Base-by-base conservation (phyloP, 164 flowering plant genomes). In the Taxillus chinensis region DNA sequence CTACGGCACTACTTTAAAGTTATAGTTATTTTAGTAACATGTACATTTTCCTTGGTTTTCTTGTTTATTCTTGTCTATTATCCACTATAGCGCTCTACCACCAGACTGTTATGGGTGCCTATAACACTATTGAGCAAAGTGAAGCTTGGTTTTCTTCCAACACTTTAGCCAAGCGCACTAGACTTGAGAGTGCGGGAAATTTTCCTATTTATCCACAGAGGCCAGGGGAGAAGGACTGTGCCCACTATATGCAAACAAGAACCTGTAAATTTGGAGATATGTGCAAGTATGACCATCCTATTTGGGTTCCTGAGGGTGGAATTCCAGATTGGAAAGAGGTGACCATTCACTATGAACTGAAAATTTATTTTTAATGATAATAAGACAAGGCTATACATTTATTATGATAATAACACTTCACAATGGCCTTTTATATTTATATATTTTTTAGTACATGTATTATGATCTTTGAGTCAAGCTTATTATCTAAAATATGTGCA, bases 261-360 rank as follows among this genome's bases (percentile, higher is more conserved):
- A 89, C 93, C 78, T 95, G 99, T 87, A 91, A 79, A 74, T 95
- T 82, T 82, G 97, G 96, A 79, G 95, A 89, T 74, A 77, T 66
- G 86, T 95, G 99, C 99, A 95, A 82, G 86, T 95, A 87, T 77
- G 97, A 95, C 81, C 99, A 95, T 81, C 99, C 99, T 83, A 67
- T 86, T 78, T 91, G 97, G 99, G 96, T 91, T 85, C 93, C 96
- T 65, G 97, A 86, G 70, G 99, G 97, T 82, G 99, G 99, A 79
- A 91, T 95, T 80, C 96, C 97, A 46, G 96, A 91, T 80, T 89
- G 99, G 97, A 95, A 95, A 95, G 97, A 95, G 99, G 97, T 95
- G 99, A 95, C 67, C 16, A 42, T 67, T 75, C 78, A 67, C 64
- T 73, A 27, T 27, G 27, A 27, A 27, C 27, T 57, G 60, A 65